Conservation (phyloP, 1,284 basidiomycete genomes). For the Malassezia furfur region DNA sequence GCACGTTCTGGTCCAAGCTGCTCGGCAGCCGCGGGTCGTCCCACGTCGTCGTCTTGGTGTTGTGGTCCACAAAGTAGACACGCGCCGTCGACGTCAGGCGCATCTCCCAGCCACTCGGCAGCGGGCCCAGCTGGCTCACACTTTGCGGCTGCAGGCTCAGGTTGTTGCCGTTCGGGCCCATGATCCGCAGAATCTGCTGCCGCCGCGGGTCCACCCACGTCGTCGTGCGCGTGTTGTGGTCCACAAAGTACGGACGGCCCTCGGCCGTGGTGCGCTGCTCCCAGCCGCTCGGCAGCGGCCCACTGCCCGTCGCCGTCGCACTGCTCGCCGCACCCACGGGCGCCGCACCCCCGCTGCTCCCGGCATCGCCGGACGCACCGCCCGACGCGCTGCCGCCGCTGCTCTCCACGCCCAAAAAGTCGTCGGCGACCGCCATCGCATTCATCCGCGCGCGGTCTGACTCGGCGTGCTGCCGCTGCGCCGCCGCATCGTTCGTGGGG, state of each 20-base stretch:
- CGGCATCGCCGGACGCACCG: background rate
- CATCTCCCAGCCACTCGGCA: slow-evolving; percentile 98
- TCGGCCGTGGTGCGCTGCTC: slow-evolving; percentile 96
- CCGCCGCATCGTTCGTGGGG: slow-evolving; percentile 45
- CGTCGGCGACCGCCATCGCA: slow-evolving; percentile 45
- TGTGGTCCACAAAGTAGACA: slow-evolving; percentile 94
- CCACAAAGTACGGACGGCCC: slow-evolving; percentile 89
- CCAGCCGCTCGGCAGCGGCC: slow-evolving; percentile 86
- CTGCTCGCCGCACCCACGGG: slow-evolving; percentile 26
- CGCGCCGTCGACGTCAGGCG: slow-evolving; percentile 80
- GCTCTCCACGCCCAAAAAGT: slow-evolving; percentile 45
- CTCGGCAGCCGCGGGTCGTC: slow-evolving; percentile 80
- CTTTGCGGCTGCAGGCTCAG: slow-evolving; percentile 66
- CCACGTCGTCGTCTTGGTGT: slow-evolving; percentile 87
- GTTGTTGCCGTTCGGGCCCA: slow-evolving; percentile 73
- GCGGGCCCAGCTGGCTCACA: slow-evolving; percentile 80
- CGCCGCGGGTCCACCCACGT: slow-evolving; percentile 97
- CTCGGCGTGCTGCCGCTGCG: slow-evolving; percentile 31
- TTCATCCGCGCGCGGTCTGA: slow-evolving; percentile 42
- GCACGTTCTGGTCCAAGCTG: slow-evolving; percentile 79
- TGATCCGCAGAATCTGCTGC: slow-evolving; percentile 70
- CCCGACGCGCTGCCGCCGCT: slow-evolving; percentile 18
- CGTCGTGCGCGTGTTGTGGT: slow-evolving; percentile 84
- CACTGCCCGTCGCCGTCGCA: slow-evolving; percentile 66
- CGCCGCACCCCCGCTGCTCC: slow-evolving; percentile 8